Base-by-base conservation (phyloP, 306 rosid species). In the Castanea crenata region DNA sequence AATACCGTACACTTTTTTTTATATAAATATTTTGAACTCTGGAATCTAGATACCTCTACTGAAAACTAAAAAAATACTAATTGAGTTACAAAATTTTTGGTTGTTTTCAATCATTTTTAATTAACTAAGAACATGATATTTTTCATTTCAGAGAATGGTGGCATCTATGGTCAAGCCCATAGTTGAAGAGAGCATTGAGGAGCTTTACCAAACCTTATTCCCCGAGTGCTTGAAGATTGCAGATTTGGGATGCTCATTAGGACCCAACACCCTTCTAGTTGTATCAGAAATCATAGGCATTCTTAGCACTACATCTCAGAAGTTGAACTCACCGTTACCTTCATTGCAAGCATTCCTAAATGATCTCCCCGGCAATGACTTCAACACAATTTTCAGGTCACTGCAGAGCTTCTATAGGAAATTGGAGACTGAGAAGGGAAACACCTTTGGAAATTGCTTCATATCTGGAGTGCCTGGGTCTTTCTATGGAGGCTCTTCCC, bases 401-500 rank as follows among this genome's bases (percentile, higher is more conserved):
- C 57, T 89, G 1, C 87, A 89, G 0, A 56, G 34, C 5, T 90
- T 90, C 78, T 23, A 69, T 12, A 15, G 76, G 57, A 70, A 52
- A 2, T 56, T 78, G 5, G 18, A 35, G 19, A 15, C 57, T 6
- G 58, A 74, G 20, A 12, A 3, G 19, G 73, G 85, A 19, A 20
- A 32, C 0, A 64, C 76, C 1, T 14, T 41, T 71, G 87, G 87
- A 4, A 65, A 79, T 4, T 86, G 89, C 56, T 87, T 86, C 49
- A 29, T 88, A 5, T 3, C 64, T 13, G 94, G 85, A 20, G 79
- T 81, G 23, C 97, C 91, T 0, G 97, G 89, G 1, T 84, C 55
- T 21, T 92, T 90, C 69, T 81, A 88, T 14, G 90, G 82, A 86
- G 92, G 55, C 86, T 91, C 5, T 92, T 92, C 10, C 91, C 91